Base-by-base conservation (phyloP, 148 eudicot species). In the Rhododendron molle region DNA sequence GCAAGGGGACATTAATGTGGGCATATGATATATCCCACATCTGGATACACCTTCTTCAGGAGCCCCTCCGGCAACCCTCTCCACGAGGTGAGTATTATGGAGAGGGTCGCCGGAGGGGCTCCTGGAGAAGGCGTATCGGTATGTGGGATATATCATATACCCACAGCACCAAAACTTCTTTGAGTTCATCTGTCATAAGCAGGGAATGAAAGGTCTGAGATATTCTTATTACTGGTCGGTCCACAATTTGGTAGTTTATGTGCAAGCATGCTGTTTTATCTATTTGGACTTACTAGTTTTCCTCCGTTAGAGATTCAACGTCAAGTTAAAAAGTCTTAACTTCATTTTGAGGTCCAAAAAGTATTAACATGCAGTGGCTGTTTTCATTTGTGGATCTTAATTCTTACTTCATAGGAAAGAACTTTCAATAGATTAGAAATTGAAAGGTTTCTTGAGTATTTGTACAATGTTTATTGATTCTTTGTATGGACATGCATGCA, bases 401-500 rank as follows among this genome's bases (percentile, higher is more conserved):
- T 83, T 30, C 26, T 11, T 8, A 50, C 23, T 34, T 56, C 50
- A 26, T 34, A 14, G 15, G 15, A 26, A 46, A 30, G 34, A 40
- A 26, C 49, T 71, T 26, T 78, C 46, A 72, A 11, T 28, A 15
- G 81, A 46, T 30, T n/a, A 72, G 47, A 26, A 23, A 23, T 43
- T 72, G 28, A 3, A 30, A 43, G 47, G 21, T 36, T 56, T 34
- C 46, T n/a, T 74, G 15, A 67, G 32, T 9, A 67, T 67, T 67
- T 1, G 5, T 4, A 67, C 11, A 32, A 65, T n/a, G 73, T n/a
- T 67, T 67, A 67, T 67, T 67, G 50, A 79, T 15, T 84, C 23
- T 67, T 72, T 20, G 21, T 47, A 15, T 80, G 21, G 47, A 36
- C 71, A 13, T 49, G 46, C 73, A 58, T 89, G 91, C 87, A 95